phyloP scores from a whole-genome alignment of 805 yeast genomes.

The Candida maesae region DNA sequence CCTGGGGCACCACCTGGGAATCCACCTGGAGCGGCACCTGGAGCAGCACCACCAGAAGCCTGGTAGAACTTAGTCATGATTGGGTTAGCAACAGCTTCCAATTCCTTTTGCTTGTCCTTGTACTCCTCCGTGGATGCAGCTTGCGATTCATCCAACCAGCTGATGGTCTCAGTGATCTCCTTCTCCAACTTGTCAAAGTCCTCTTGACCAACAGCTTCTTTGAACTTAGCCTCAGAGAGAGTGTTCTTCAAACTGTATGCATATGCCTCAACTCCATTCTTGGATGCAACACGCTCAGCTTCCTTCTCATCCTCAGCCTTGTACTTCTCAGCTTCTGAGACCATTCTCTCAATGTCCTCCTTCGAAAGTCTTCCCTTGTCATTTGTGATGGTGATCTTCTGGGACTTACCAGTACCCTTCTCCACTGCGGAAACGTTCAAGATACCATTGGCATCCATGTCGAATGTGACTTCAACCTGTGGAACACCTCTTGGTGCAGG shows the following conservation, averaged over 20 bases:
- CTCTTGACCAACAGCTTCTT: background rate
- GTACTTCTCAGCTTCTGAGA: background rate
- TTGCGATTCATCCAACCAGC: slow-evolving; percentile 1
- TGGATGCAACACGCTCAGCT: slow-evolving; percentile 1
- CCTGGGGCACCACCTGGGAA: slow-evolving; percentile 43
- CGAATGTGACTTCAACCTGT: background rate
- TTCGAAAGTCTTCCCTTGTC: slow-evolving; percentile 1
- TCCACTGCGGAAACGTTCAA: slow-evolving; percentile 1
- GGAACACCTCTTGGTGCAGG: slow-evolving; percentile 1
- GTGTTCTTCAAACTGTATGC: background rate
- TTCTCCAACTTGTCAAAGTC: background rate
- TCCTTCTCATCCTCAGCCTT: slow-evolving; percentile 1
- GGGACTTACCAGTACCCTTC: slow-evolving; percentile 1
- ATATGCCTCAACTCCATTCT: background rate
- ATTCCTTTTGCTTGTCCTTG: slow-evolving; percentile 1
- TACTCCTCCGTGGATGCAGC: slow-evolving; percentile 1
- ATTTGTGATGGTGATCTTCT: background rate
- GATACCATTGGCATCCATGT: slow-evolving; percentile 1
- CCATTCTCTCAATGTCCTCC: background rate
- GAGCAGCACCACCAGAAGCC: slow-evolving; percentile 18
- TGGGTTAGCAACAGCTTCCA: slow-evolving; percentile 1
- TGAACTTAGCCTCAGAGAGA: background rate
- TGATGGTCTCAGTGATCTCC: background rate
- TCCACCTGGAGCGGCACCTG: slow-evolving; percentile 48
- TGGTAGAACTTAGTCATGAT: slow-evolving; percentile 1